phyloP scores from a whole-genome alignment of 1,139 yeast genomes.

The Trichomonascaceae sp. region DNA sequence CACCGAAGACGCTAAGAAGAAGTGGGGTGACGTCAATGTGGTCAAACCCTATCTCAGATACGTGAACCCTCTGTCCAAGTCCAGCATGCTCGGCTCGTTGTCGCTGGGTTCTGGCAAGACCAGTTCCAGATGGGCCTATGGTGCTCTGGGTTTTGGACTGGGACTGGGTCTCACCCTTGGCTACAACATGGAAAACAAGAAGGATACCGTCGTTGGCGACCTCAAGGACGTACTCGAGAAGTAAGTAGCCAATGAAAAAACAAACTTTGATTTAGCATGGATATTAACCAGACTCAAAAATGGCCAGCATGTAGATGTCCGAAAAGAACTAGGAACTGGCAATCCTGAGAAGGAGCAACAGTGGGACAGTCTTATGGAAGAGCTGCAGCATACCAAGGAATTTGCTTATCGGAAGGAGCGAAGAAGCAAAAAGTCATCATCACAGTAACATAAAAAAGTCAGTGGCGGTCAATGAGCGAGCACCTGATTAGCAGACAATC shows the following conservation, averaged over 20 bases:
- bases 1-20: conserved; percentile 66
- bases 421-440: background rate
- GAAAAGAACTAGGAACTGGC: conserved; percentile 9
- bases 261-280: conserved; percentile 1
- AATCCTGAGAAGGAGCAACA: conserved; percentile 8
- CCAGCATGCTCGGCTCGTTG: background rate
- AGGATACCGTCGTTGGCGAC: conserved; percentile 7
- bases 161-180: conserved; percentile 3
- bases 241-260: conserved; percentile 6
- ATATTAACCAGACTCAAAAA: conserved; percentile 6
- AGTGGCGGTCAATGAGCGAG: conserved; percentile 3
- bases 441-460: background rate
- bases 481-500: conserved; percentile 6
- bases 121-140: no score
- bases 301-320: conserved; percentile 10
- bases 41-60: conserved; percentile 77
- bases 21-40: conserved; percentile 69
- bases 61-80: conserved; percentile 12
- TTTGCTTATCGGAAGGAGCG: conserved; percentile 8
- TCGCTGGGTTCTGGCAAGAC: conserved; percentile 1
- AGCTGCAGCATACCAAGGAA: conserved; percentile 9
- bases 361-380: conserved; percentile 10
- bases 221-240: conserved; percentile 9
- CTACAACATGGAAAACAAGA: background rate
- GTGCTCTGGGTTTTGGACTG: conserved; percentile 2